Conservation (phyloP, 371 early-diverging fungal genomes). For the Apophysomyces ossiformis region DNA sequence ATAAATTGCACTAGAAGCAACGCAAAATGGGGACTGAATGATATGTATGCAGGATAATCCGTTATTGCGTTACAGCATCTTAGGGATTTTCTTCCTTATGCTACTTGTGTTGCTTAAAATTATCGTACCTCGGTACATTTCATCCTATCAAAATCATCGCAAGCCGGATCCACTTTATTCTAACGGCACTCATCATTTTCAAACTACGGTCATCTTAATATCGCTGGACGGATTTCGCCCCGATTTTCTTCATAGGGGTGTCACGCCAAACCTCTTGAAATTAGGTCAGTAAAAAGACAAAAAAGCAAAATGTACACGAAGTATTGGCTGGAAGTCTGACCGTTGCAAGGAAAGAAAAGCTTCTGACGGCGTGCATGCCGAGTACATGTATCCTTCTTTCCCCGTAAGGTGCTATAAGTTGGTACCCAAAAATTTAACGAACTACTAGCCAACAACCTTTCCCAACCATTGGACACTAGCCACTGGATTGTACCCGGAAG, state of each 20-base stretch:
- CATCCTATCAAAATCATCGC: background rate
- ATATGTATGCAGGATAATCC: constrained; percentile 15
- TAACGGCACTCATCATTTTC: constrained; percentile 74
- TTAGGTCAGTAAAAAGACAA: constrained; percentile 47
- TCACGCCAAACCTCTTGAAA: constrained; percentile 69
- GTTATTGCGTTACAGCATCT: constrained; percentile 15
- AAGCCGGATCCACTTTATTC: constrained; percentile 28
- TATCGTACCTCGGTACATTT: background rate
- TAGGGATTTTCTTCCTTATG: constrained; percentile 12
- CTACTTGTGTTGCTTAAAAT: constrained; percentile 2
- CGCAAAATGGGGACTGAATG: background rate
- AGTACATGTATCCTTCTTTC: constrained; percentile 77
- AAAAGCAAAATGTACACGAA: background rate
- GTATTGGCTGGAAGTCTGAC: background rate
- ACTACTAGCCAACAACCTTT: constrained; percentile 72
- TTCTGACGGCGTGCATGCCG: constrained; percentile 54
- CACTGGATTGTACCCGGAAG: constrained; percentile 90
- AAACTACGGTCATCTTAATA: constrained; percentile 76
- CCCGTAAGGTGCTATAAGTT: constrained; percentile 47
- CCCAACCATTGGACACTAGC: constrained; percentile 93
- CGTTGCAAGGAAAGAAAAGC: constrained; percentile 24
- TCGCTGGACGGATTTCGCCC: constrained; percentile 89
- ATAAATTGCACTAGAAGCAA: background rate
- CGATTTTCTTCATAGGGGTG: constrained; percentile 76
- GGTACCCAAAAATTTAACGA: background rate